Conservation (phyloP, 176 grass and related monocot genomes). For the Neostapfia colusana region DNA sequence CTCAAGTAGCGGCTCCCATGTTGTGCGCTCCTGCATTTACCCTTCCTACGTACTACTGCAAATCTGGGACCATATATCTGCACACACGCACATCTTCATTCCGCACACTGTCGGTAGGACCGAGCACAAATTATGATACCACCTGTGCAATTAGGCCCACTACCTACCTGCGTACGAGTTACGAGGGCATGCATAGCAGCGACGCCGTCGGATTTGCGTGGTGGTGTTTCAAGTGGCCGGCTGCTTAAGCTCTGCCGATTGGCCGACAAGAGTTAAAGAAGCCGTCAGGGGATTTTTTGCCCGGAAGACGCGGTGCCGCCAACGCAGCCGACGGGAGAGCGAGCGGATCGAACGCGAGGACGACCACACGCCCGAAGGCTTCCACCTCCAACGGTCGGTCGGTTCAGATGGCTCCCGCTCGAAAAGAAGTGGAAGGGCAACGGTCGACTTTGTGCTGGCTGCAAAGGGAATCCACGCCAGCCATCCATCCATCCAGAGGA, state of each 20-base stretch:
- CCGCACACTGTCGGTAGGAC: not conserved
- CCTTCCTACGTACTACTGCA: too few relatives aligned
- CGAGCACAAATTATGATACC: not conserved
- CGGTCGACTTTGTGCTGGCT: conserved; percentile 17
- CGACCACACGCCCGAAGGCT: not conserved
- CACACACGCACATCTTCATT: not conserved
- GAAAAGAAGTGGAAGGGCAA: conserved; percentile 1
- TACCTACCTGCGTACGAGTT: not conserved
- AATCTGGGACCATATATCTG: not conserved
- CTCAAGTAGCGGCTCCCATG: too few relatives aligned
- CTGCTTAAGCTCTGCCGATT: not conserved
- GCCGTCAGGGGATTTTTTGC: not conserved
- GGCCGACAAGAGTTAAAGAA: not conserved
- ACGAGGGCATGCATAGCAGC: not conserved
- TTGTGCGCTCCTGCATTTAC: too few relatives aligned
- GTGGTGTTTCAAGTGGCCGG: not conserved
- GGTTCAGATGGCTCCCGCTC: not conserved
- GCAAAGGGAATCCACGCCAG: not conserved
- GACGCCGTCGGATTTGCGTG: not conserved
- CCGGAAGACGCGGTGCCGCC: not conserved
- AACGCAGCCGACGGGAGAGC: not conserved
- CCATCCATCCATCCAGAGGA: too few relatives aligned
- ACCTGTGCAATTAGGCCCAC: not conserved
- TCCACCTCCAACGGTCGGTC: conserved; percentile 26
- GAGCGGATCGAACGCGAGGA: not conserved